phyloP scores from a whole-genome alignment of 352 stramenopile genomes.

The Peronospora belbahrii region DNA sequence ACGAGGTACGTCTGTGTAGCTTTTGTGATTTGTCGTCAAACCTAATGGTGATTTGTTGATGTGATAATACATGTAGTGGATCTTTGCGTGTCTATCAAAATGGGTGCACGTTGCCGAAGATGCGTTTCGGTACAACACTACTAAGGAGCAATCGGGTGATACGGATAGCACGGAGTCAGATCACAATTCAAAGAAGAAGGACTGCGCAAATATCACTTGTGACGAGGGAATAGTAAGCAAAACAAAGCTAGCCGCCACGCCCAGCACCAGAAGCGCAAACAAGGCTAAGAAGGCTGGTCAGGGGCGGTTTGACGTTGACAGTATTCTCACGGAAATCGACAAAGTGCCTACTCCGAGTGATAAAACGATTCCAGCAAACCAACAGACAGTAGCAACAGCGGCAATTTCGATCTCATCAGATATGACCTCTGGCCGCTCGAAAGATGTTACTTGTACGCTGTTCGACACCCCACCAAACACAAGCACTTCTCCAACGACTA shows the following conservation, averaged over 20 bases:
- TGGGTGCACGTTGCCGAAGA: conserved; percentile 62
- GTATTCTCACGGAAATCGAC: conserved; percentile 50
- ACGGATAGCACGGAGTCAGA: conserved; percentile 20
- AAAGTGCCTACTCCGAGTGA: conserved; percentile 37
- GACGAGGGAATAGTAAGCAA: conserved; percentile 19
- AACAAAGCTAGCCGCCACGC: conserved; percentile 21
- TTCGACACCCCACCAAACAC: conserved; percentile 50
- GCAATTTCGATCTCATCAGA: conserved; percentile 7
- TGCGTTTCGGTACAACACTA: conserved; percentile 33
- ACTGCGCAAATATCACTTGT: conserved; percentile 10
- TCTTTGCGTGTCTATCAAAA: conserved; percentile 56
- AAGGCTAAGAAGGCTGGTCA: conserved; percentile 19
- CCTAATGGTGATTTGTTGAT: conserved; percentile 8
- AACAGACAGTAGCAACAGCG: conserved; percentile 5
- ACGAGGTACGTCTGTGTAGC: conserved; percentile 43
- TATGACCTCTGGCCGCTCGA: conserved; percentile 12
- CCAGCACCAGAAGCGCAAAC: conserved; percentile 20
- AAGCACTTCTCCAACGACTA: conserved; percentile 11
- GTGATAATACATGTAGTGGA: conserved; percentile 38
- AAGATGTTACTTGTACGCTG: conserved; percentile 36
- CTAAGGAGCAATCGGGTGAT: conserved; percentile 17
- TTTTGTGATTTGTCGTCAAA: neutral
- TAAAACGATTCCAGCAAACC: conserved; percentile 14
- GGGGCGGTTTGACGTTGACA: conserved; percentile 47
- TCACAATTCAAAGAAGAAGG: conserved; percentile 20